A percentile compares a stretch with the other conserved stretches of the same genome.
Evolutionary conservation across 352 stramenopile species (phyloP).

Genomic region (Phytophthora aleatoria): DNA sequence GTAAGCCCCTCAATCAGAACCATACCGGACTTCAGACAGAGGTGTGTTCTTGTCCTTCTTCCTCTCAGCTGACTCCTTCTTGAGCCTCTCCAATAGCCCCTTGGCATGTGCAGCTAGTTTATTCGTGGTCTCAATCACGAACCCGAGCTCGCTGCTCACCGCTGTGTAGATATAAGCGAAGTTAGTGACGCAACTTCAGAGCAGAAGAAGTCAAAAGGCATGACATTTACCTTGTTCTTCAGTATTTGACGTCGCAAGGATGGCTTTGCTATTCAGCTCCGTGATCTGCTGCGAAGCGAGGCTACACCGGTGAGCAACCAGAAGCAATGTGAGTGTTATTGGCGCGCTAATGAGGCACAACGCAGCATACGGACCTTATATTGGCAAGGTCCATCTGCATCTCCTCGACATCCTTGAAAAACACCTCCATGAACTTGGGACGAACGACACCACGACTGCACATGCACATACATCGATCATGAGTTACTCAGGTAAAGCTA

Average conservation of each 20-base stretch:
- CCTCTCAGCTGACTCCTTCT: slow-evolving; percentile 94
- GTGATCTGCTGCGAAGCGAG: slow-evolving; percentile 91
- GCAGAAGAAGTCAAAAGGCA: background rate
- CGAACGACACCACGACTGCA: slow-evolving; percentile 55
- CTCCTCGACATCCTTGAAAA: slow-evolving; percentile 95
- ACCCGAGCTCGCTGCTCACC: slow-evolving; percentile 90
- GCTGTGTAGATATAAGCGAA: slow-evolving; percentile 32
- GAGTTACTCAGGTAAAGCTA: background rate
- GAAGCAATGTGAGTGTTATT: background rate
- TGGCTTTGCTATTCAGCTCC: slow-evolving; percentile 93
- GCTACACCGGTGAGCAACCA: slow-evolving; percentile 27
- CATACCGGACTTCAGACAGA: slow-evolving; percentile 68
- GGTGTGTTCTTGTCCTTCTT: slow-evolving; percentile 90
- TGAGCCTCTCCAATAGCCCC: slow-evolving; percentile 84
- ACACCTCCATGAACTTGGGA: slow-evolving; percentile 94
- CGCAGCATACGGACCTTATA: slow-evolving; percentile 63
- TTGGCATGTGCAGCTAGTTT: slow-evolving; percentile 92
- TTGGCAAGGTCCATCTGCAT: slow-evolving; percentile 94
- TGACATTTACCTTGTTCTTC: slow-evolving; percentile 79
- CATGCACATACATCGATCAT: background rate
- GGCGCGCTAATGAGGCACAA: background rate
- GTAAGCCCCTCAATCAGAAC: background rate
- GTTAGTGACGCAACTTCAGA: background rate
- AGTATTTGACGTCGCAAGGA: slow-evolving; percentile 92
- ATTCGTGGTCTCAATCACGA: slow-evolving; percentile 94